A percentile compares a stretch with the other conserved stretches of the same genome.
Conservation (phyloP, 2,329 filamentous ascomycete genomes). For the Whalleya microplaca region DNA sequence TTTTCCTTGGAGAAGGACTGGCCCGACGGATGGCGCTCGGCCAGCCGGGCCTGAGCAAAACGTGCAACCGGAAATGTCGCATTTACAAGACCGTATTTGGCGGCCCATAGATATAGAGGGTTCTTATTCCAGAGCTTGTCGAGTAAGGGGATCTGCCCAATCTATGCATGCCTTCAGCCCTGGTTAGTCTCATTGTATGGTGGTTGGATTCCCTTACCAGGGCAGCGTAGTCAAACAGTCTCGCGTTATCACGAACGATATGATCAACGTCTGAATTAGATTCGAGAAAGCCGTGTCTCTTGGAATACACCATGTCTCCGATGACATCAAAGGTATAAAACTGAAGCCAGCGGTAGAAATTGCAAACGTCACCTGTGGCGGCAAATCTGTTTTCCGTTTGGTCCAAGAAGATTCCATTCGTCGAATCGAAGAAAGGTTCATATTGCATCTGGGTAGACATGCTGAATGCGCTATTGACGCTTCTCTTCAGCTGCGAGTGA, state of each 20-base stretch:
- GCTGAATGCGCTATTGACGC: constrained; percentile 12
- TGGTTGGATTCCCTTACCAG: background rate
- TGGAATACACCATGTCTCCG: constrained; percentile 13
- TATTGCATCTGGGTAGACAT: constrained; percentile 17
- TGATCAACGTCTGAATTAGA: constrained; percentile 9
- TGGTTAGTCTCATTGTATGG: background rate
- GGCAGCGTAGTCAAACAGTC: constrained; percentile 12
- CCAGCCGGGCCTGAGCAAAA: constrained; percentile 9
- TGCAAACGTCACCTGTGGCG: constrained; percentile 3
- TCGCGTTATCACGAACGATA: constrained; percentile 17
- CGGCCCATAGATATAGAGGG: constrained; percentile 11
- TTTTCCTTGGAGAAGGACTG: constrained; percentile 14
- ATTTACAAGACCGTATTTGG: constrained; percentile 13
- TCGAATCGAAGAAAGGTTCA: constrained; percentile 16
- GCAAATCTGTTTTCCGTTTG: constrained; percentile 12
- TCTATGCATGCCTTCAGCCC: constrained; percentile 3
- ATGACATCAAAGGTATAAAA: constrained; percentile 21
- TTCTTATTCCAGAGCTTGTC: constrained; percentile 19
- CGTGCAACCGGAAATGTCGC: constrained; percentile 14
- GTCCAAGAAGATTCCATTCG: constrained; percentile 10
- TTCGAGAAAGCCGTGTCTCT: constrained; percentile 18
- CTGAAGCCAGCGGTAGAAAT: constrained; percentile 18
- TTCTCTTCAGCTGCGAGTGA: constrained; percentile 13
- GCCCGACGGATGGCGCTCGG: constrained; percentile 8
- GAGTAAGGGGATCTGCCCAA: constrained; percentile 14